Base-by-base conservation (phyloP, 2,329 filamentous ascomycete genomes). In the Apiospora malaysiana region DNA sequence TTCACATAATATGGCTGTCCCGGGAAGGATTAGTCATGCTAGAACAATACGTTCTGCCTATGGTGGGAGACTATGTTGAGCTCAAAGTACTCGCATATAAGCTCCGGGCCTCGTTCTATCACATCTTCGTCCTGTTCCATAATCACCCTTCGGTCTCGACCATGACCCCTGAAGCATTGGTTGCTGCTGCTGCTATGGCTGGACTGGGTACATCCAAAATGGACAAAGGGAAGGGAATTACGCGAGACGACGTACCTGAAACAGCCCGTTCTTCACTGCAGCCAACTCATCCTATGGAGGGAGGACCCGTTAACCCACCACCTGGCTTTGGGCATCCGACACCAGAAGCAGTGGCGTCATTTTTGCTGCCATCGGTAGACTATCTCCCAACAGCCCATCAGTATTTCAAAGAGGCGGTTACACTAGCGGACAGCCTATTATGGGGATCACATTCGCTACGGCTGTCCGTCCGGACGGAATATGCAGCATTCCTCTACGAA, bases 41-140 rank as follows among this genome's bases (percentile, higher is more conserved):
- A 12, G 94, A 98, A 77, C 88, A 91, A 78, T 96, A 95, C 79
- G 91, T 99, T 66, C 85, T 98, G 25, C 96, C 95, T 56, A 93
- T 92, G 88, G 93, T 94, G 70, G 91, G 87, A 75, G 92, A 89
- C 77, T 94, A 91, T 82, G 90, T 86, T 78, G 95, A 97, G 80
- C 90, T 97, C 71, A 95, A 94, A 78, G 95, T 98, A 63, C 87
- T 99, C 73, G 92, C 93, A 25, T 94, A 94, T 80, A 99, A 98
- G 82, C 87, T 99, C 18, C 91, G 94, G 72, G 96, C 96, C 21
- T 97, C 94, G 25, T 97, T 98, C 79, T 96, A 97, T 77, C 95
- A 99, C 83, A 94, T 99, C 75, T 97, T 97, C 80, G 96, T 97
- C 69, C 88, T 98, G 16, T 98, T 98, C 79, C 94, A 98, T 84